These are phyloP conservation scores for Hebeloma cylindrosporum DNA, from an alignment of 768 basidiomycete genomes.

Conservation along the genomic window DNA sequence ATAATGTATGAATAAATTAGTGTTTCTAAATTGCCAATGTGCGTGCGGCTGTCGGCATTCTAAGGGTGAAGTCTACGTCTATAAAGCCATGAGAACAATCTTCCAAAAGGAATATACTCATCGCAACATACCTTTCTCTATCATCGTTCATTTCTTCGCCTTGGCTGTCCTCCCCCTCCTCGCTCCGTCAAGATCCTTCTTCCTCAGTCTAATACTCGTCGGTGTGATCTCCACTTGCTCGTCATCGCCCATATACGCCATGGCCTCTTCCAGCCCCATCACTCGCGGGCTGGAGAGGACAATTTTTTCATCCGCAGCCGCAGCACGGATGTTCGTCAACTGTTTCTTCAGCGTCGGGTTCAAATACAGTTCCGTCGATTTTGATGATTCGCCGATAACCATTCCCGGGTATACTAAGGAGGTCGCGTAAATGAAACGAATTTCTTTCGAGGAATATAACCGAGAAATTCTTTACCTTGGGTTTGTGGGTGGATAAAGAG, in stretches of 20 bases:
- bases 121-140: too few species aligned
- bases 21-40: too few species aligned
- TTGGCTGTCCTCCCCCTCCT: conserved; percentile 34
- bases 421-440: neutral
- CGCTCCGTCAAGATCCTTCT: conserved; percentile 38
- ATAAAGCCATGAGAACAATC: neutral
- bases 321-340: conserved; percentile 49
- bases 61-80: too few species aligned
- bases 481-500: conserved; percentile 46
- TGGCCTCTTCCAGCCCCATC: conserved; percentile 46
- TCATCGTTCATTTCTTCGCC: conserved; percentile 15
- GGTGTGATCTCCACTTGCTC: conserved; percentile 51
- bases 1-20: too few species aligned
- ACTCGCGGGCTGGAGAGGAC: conserved; percentile 42
- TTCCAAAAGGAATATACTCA: too few species aligned
- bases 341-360: conserved; percentile 51
- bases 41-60: too few species aligned
- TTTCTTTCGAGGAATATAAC: neutral
- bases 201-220: conserved; percentile 40
- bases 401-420: conserved; percentile 47
- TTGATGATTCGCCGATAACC: conserved; percentile 52
- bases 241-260: conserved; percentile 51
- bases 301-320: conserved; percentile 50
- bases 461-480: conserved; percentile 30
- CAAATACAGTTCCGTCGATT: conserved; percentile 44